Evolutionary conservation across 805 yeast genomes (phyloP).

Genomic region (Wickerhamiella occidentalis): DNA sequence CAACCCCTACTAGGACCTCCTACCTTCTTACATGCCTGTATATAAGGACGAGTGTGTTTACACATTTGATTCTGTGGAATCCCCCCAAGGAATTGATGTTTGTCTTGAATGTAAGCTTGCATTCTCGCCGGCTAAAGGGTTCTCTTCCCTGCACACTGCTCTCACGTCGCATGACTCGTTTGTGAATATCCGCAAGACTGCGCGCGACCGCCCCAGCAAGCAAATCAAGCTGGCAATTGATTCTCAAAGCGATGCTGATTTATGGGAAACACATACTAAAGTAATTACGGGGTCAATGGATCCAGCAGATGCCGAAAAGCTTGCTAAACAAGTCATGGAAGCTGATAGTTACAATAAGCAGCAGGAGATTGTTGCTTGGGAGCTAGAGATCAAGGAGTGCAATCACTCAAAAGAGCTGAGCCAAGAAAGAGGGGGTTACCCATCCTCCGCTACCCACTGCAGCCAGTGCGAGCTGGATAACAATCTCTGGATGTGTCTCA

Average conservation of each 20-base stretch:
- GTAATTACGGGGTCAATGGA: slow-evolving; percentile 34
- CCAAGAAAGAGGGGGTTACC: slow-evolving; percentile 10
- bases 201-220: slow-evolving; percentile 27
- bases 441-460: slow-evolving; percentile 24
- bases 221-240: slow-evolving; percentile 59
- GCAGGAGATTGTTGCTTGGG: slow-evolving; percentile 83
- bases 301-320: slow-evolving; percentile 16
- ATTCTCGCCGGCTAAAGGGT: slow-evolving; percentile 45
- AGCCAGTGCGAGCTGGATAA: slow-evolving; percentile 39
- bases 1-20: background rate
- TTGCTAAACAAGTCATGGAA: slow-evolving; percentile 31
- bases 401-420: slow-evolving; percentile 39
- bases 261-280: slow-evolving; percentile 37
- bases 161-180: slow-evolving; percentile 43
- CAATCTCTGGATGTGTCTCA: slow-evolving; percentile 85
- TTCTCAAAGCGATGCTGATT: slow-evolving; percentile 49
- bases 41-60: slow-evolving; percentile 86
- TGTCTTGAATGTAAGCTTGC: slow-evolving; percentile 53
- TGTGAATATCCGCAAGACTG: slow-evolving; percentile 44
- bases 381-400: slow-evolving; percentile 72
- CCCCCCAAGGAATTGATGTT: slow-evolving; percentile 52
- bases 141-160: slow-evolving; percentile 45
- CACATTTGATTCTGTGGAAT: slow-evolving; percentile 58
- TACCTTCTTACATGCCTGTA: slow-evolving; percentile 29
- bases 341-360: slow-evolving; percentile 48